Percentiles rank a stretch among this genome's conserved stretches.
These are phyloP conservation scores for Pterulicium gracile DNA, from an alignment of 1,284 basidiomycete species.

Conservation along the genomic window DNA sequence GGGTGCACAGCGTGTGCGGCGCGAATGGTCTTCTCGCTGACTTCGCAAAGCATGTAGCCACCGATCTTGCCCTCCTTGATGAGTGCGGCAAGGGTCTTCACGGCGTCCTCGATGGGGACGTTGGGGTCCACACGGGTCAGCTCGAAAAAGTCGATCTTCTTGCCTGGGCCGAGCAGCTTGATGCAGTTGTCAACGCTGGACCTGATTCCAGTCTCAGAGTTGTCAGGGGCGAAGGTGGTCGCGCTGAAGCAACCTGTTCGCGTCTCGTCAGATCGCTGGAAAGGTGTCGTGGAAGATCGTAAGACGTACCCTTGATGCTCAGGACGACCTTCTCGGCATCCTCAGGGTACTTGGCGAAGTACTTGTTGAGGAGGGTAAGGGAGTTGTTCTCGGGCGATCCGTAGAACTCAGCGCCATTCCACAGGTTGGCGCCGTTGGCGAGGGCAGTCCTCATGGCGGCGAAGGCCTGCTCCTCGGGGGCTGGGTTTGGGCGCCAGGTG, in stretches of 20 bases:
- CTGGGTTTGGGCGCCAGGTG: constrained; percentile 17
- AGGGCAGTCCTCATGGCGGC: constrained; percentile 9
- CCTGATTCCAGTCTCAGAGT: constrained; percentile 22
- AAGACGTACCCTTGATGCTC: constrained; percentile 12
- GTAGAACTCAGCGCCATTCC: constrained; percentile 9
- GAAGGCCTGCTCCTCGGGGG: constrained; percentile 28
- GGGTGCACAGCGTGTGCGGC: constrained; percentile 31
- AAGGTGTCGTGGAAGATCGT: constrained; percentile 4
- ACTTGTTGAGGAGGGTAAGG: constrained; percentile 16
- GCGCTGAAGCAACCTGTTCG: not conserved
- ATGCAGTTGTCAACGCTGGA: constrained; percentile 27
- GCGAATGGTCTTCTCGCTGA: constrained; percentile 31
- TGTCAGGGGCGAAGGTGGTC: not conserved
- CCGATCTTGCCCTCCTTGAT: constrained; percentile 30
- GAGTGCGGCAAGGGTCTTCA: constrained; percentile 19
- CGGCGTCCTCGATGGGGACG: constrained; percentile 23
- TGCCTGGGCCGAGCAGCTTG: constrained; percentile 27
- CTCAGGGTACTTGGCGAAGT: constrained; percentile 29
- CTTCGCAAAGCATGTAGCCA: constrained; percentile 39
- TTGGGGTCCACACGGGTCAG: constrained; percentile 25
- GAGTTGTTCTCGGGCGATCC: constrained; percentile 8
- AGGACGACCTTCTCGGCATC: constrained; percentile 31
- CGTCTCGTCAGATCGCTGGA: not conserved
- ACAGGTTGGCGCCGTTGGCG: constrained; percentile 7
- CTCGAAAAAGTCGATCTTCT: constrained; percentile 36